Conservation (phyloP, 106 monocot species). For the Acorus calamus region DNA sequence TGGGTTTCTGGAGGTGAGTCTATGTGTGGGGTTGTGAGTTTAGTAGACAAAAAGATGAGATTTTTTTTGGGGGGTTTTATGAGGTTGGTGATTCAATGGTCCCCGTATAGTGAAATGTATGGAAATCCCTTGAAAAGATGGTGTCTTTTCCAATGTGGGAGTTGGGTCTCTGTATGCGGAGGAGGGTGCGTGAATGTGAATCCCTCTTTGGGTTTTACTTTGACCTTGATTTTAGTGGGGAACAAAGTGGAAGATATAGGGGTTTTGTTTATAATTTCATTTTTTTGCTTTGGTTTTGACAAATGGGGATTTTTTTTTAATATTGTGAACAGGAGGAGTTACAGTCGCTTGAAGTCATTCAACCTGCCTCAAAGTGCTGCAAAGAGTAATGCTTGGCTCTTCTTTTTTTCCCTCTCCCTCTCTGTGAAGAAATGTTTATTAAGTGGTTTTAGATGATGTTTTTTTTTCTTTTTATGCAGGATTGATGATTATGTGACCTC, state of each 20-base stretch:
- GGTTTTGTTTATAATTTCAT: neutral
- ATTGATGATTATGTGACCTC: conserved; percentile 57
- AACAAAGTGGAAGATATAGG: too few species aligned
- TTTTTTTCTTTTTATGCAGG: conserved; percentile 27
- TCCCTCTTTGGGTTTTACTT: too few species aligned
- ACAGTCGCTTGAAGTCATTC: conserved; percentile 55
- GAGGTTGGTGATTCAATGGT: too few species aligned
- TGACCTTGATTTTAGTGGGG: too few species aligned
- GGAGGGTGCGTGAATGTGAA: too few species aligned
- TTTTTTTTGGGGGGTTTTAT: too few species aligned
- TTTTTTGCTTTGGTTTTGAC: neutral
- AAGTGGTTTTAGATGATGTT: conserved; percentile 1
- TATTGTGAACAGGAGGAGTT: conserved; percentile 46
- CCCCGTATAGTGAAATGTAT: too few species aligned
- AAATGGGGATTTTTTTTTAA: neutral
- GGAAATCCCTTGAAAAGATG: too few species aligned
- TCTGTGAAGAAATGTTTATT: neutral
- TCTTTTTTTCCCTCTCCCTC: neutral
- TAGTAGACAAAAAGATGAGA: too few species aligned
- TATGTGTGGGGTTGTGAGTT: too few species aligned
- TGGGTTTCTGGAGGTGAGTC: conserved; percentile 70
- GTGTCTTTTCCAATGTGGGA: too few species aligned
- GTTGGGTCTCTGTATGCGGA: too few species aligned
- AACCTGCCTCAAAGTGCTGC: conserved; percentile 65
- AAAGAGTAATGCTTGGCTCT: conserved; percentile 46